Evolutionary conservation across 768 basidiomycete species (phyloP).

Genomic region (Pleurotus platypus): DNA sequence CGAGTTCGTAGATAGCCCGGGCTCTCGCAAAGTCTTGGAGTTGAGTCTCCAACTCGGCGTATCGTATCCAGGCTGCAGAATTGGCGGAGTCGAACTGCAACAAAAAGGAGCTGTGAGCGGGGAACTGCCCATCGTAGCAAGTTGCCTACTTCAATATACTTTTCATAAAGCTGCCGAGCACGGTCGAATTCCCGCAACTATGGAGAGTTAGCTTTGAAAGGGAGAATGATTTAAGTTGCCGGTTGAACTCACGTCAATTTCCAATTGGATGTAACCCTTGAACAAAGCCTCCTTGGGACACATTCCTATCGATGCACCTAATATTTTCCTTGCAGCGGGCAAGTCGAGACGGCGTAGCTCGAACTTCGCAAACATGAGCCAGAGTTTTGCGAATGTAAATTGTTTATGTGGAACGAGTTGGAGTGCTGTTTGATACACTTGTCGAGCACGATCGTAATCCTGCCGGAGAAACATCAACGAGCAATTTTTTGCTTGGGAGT

Average conservation of each 20-base stretch:
- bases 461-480: constrained; percentile 22
- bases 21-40: constrained; percentile 86
- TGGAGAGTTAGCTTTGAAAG: not conserved
- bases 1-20: constrained; percentile 92
- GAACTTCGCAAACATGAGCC: constrained; percentile 90
- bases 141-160: constrained; percentile 79
- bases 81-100: constrained; percentile 82
- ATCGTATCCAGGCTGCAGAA: constrained; percentile 94
- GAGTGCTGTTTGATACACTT: constrained; percentile 90
- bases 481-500: not conserved
- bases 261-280: constrained; percentile 93
- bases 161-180: constrained; percentile 87
- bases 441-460: constrained; percentile 83
- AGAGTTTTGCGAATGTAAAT: constrained; percentile 97
- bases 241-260: constrained; percentile 66
- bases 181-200: constrained; percentile 94
- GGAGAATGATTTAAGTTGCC: not conserved
- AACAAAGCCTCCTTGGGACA: constrained; percentile 94
- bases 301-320: constrained; percentile 92
- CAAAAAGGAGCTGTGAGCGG: constrained; percentile 1
- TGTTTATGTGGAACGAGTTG: constrained; percentile 91
- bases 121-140: not conserved
- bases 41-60: constrained; percentile 85
- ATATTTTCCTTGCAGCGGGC: constrained; percentile 78
- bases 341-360: constrained; percentile 85